These are phyloP conservation scores for Penicillium oxalicum DNA, from an alignment of 2,329 filamentous ascomycete species.

Conservation along the genomic window DNA sequence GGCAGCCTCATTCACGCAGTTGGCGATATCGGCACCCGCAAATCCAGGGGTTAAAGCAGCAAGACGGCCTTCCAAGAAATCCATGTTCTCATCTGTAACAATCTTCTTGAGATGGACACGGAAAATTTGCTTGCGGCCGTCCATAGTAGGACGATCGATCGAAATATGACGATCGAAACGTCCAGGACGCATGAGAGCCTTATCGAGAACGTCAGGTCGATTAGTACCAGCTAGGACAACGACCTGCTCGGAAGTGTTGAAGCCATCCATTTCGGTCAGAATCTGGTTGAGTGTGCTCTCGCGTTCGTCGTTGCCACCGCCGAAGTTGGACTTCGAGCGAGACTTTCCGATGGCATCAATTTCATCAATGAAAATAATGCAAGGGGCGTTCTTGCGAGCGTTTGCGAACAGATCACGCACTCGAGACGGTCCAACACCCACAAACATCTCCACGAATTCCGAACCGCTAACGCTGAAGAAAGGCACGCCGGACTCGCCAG, in stretches of 20 bases:
- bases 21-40: constrained; percentile 95
- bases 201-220: constrained; percentile 87
- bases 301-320: constrained; percentile 92
- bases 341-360: constrained; percentile 96
- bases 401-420: constrained; percentile 92
- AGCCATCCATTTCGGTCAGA: constrained; percentile 97
- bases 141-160: constrained; percentile 94
- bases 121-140: constrained; percentile 93
- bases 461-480: constrained; percentile 99
- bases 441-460: constrained; percentile 99
- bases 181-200: constrained; percentile 91
- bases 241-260: constrained; percentile 94
- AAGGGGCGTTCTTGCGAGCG: constrained; percentile 90
- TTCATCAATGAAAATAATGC: constrained; percentile 99
- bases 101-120: constrained; percentile 91
- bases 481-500: constrained; percentile 90
- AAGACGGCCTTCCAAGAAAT: constrained; percentile 79
- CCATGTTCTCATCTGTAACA: constrained; percentile 82
- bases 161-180: constrained; percentile 95
- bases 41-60: constrained; percentile 93
- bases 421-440: constrained; percentile 92
- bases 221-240: constrained; percentile 97
- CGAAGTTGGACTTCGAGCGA: constrained; percentile 72
- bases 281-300: constrained; percentile 98
- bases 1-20: constrained; percentile 96